Evolutionary conservation across 305 asterid genomes (phyloP).

Genomic region (Andrographis paniculata): DNA sequence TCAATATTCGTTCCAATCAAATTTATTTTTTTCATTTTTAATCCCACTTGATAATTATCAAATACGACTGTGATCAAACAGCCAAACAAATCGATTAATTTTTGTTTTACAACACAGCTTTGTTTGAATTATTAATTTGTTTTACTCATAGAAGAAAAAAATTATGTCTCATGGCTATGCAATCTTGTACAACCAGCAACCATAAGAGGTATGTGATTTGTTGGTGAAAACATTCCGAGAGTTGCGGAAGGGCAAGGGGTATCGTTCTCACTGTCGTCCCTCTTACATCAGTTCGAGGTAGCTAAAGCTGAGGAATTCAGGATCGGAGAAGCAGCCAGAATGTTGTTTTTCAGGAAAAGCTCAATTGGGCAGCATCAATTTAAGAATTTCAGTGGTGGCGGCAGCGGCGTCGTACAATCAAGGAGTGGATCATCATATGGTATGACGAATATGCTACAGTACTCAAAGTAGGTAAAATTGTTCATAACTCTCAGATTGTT

Average conservation of each 20-base stretch:
- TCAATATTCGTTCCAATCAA: no score
- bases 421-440: slow-evolving; percentile 48
- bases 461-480: slow-evolving; percentile 68
- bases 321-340: slow-evolving; percentile 47
- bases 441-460: slow-evolving; percentile 48
- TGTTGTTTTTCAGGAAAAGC: slow-evolving; percentile 64
- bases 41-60: no score
- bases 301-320: slow-evolving; percentile 71
- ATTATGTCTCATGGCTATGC: slow-evolving; percentile 53
- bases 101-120: no score
- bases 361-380: slow-evolving; percentile 41
- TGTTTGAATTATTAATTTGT: no score
- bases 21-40: no score
- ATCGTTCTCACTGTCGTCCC: slow-evolving; percentile 66
- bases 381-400: slow-evolving; percentile 32
- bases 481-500: no score
- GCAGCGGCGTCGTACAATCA: slow-evolving; percentile 25
- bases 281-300: slow-evolving; percentile 64
- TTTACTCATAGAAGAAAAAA: no score
- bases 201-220: slow-evolving; percentile 58
- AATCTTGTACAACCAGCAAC: slow-evolving; percentile 59
- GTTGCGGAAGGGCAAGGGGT: slow-evolving; percentile 70
- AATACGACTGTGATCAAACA: no score
- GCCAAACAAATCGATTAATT: no score
- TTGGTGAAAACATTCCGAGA: slow-evolving; percentile 32